phyloP scores from a whole-genome alignment of 768 basidiomycete species.

The Tricholoma bakamatsutake region DNA sequence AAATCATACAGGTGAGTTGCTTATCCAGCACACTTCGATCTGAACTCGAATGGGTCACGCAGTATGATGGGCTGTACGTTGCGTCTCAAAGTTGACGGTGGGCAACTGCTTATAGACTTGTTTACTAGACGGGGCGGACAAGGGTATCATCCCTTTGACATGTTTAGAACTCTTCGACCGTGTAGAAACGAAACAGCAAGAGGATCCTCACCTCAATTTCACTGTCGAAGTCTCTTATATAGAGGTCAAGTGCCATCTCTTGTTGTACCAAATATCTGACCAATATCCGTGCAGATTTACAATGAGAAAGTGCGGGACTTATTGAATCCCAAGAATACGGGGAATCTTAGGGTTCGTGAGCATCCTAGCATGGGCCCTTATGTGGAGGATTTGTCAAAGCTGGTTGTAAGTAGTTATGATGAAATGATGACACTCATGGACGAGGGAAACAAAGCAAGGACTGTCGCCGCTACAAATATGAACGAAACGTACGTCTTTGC shows the following conservation, averaged over 20 bases:
- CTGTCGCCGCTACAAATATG: conserved; percentile 99
- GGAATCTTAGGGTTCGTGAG: conserved; percentile 94
- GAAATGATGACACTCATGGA: conserved; percentile 99
- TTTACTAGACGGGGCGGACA: conserved; percentile 79
- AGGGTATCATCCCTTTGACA: conserved; percentile 95
- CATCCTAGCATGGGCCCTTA: conserved; percentile 97
- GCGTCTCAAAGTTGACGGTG: conserved; percentile 3
- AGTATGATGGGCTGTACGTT: conserved; percentile 96
- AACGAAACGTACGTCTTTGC: conserved; percentile 73
- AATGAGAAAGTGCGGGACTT: conserved; percentile 98
- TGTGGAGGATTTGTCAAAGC: conserved; percentile 94
- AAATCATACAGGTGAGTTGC: conserved; percentile 81
- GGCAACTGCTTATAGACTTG: conserved; percentile 2
- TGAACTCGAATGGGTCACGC: conserved; percentile 7
- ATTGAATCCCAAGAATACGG: conserved; percentile 94
- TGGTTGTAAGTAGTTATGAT: conserved; percentile 84
- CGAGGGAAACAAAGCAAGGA: conserved; percentile 97
- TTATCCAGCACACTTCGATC: not conserved
- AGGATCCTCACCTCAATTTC: conserved; percentile 68
- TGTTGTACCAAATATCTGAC: not conserved
- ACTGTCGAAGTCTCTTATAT: conserved; percentile 99
- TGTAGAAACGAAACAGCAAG: conserved; percentile 56
- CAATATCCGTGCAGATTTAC: conserved; percentile 60
- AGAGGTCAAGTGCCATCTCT: conserved; percentile 47
- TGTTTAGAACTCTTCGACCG: conserved; percentile 90